Evolutionary conservation across 2,329 filamentous ascomycete genomes (phyloP).

Genomic region (Aspergillus pseudoterreus): DNA sequence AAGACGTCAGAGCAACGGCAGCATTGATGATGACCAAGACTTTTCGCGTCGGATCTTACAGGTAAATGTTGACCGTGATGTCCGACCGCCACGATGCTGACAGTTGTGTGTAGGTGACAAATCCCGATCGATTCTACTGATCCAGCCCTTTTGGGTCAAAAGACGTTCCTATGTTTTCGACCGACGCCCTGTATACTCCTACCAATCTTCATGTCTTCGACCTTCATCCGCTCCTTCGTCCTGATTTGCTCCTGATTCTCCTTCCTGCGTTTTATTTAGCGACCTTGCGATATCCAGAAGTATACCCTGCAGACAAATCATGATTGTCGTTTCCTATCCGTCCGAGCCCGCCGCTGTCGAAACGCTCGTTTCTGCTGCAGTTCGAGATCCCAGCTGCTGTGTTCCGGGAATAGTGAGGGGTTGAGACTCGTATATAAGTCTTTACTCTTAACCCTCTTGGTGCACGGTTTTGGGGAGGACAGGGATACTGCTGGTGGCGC

Average conservation of each 20-base stretch:
- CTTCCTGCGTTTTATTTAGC: slow-evolving; percentile 24
- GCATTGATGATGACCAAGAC: slow-evolving; percentile 95
- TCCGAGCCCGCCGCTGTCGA: background rate
- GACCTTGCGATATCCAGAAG: slow-evolving; percentile 25
- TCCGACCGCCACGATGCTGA: background rate
- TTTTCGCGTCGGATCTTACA: slow-evolving; percentile 94
- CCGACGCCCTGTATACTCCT: slow-evolving; percentile 8
- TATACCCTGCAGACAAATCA: slow-evolving; percentile 11
- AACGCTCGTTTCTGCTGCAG: background rate
- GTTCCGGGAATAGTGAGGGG: too few species aligned
- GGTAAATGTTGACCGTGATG: slow-evolving; percentile 52
- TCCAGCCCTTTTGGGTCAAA: background rate
- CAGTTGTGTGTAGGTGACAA: slow-evolving; percentile 24
- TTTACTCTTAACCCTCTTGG: background rate
- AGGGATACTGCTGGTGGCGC: slow-evolving; percentile 2
- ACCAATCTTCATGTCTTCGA: slow-evolving; percentile 9
- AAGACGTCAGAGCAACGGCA: slow-evolving; percentile 84
- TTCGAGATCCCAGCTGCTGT: background rate
- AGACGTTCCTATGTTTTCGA: background rate
- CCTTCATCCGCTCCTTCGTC: slow-evolving; percentile 7
- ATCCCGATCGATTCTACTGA: slow-evolving; percentile 27
- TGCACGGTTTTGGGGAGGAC: slow-evolving; percentile 3
- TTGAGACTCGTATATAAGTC: background rate
- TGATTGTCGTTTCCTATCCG: background rate
- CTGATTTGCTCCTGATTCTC: slow-evolving; percentile 11